These are phyloP conservation scores for Trichoderma sp. DNA, from an alignment of 2,329 filamentous ascomycete species.

Conservation along the genomic window DNA sequence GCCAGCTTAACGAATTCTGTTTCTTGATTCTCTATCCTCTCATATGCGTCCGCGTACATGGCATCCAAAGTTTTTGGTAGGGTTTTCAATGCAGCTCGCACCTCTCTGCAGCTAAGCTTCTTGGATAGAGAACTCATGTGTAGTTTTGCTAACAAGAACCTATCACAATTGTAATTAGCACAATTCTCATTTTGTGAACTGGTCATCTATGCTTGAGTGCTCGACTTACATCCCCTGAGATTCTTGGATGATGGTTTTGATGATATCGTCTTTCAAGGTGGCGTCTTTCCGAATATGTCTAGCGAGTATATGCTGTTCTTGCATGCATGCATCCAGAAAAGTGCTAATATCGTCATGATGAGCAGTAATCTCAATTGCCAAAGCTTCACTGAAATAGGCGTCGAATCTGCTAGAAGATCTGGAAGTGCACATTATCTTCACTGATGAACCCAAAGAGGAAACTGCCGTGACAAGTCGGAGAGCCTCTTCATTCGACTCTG, in stretches of 20 bases:
- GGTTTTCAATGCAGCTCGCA: neutral
- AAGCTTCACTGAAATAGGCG: neutral
- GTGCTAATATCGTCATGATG: neutral
- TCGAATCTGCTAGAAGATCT: constrained; percentile 4
- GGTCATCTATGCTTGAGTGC: no score
- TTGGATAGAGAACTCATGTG: constrained; percentile 1
- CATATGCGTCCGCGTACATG: constrained; percentile 4
- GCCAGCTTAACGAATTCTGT: constrained; percentile 16
- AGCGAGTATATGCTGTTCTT: neutral
- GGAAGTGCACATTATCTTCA: constrained; percentile 12
- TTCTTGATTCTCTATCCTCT: constrained; percentile 8
- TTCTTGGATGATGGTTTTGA: neutral
- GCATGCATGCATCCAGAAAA: neutral
- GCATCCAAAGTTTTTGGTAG: constrained; percentile 5
- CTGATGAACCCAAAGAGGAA: neutral
- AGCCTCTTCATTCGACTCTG: constrained; percentile 6
- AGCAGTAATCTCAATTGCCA: constrained; percentile 1
- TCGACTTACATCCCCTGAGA: constrained; percentile 9
- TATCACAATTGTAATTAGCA: neutral
- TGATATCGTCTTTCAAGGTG: neutral
- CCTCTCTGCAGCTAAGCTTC: constrained; percentile 1
- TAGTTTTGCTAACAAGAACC: constrained; percentile 13
- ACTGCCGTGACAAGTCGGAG: constrained; percentile 1
- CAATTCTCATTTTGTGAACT: neutral
- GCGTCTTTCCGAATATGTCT: neutral